Percentiles rank a stretch among this genome's conserved stretches.
Evolutionary conservation across 129 eudicot species (phyloP).

Genomic region (Chrysanthemum makinoi): DNA sequence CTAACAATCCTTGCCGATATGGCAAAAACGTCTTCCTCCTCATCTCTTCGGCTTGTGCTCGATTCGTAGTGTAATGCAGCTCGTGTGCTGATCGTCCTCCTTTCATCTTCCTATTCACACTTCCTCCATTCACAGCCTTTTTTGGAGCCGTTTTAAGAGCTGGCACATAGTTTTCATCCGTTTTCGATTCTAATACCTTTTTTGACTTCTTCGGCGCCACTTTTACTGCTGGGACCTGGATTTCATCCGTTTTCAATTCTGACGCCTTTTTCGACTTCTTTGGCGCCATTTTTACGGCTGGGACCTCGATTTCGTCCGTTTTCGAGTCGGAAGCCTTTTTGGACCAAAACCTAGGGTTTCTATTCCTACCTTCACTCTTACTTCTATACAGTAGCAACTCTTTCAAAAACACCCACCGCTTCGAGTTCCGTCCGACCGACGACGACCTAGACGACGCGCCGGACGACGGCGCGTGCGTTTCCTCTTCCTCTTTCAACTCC

Average conservation of each 20-base stretch:
- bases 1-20: slow-evolving; percentile 76
- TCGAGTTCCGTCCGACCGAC: slow-evolving; percentile 70
- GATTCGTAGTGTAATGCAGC: slow-evolving; percentile 63
- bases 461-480: slow-evolving; percentile 44
- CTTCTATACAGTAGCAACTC: slow-evolving; percentile 79
- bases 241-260: background rate
- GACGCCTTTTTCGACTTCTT: background rate
- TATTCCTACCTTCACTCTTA: slow-evolving; percentile 78
- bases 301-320: slow-evolving; percentile 12
- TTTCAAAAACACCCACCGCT: slow-evolving; percentile 78
- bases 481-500: slow-evolving; percentile 16
- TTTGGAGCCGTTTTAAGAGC: slow-evolving; percentile 18
- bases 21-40: slow-evolving; percentile 86
- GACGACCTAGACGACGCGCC: slow-evolving; percentile 72
- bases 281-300: background rate
- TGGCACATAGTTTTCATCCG: background rate
- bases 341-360: slow-evolving; percentile 62
- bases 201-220: slow-evolving; percentile 26
- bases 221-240: slow-evolving; percentile 3
- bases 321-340: slow-evolving; percentile 24
- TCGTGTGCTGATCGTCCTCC: slow-evolving; percentile 57
- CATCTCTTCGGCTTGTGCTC: slow-evolving; percentile 92
- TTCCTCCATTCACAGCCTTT: slow-evolving; percentile 50
- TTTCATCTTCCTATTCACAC: slow-evolving; percentile 44
- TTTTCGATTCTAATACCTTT: background rate